Base-by-base conservation (phyloP, 2,329 filamentous ascomycete species). In the Fusarium equiseti region DNA sequence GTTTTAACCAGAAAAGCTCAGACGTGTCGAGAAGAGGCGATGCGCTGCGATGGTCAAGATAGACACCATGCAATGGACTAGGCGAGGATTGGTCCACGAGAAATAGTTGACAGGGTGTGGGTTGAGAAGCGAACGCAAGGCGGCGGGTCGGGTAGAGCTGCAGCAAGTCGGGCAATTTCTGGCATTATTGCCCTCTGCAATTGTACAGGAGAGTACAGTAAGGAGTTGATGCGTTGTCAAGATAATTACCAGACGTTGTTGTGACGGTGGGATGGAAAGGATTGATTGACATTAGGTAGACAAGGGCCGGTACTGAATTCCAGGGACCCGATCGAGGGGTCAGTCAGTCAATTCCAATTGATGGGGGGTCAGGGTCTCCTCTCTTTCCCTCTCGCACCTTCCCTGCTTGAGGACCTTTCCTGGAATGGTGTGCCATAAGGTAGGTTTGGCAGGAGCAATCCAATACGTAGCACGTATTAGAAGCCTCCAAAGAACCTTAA, bases 151-250 rank as follows among this genome's bases (percentile, higher is more conserved):
- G 75, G 72, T 70, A 76, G 73, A 76, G 73, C 57, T 75, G 72
- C 74, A 77, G 70, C 72, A 73, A 70, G 74, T 75, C 75, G 74
- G 75, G 71, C 69, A 72, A 68, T 73, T 72, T 72, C 38, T 63
- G 60, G 45, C 65, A 55, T 49, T 66, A 24, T 42, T 54, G 55
- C 22, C 35, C 49, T 49, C 56, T 67, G 63, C 32, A 67, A 67
- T 45, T 66, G 57, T 66, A 66, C 56, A 67, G 49, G 38, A 66
- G 56, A 67, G 55, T 42, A 67, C 63, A 67, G 67, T 67, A 72
- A 77, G 76, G 77, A 76, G 80, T 77, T 83, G 83, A 85, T 86
- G 83, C 81, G 84, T 85, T 86, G 84, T 85, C 85, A 86, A 80
- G 75, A 77, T 74, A 71, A 76, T 67, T 67, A 70, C 79, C 77